Evolutionary conservation across 306 rosid genomes (phyloP).

Genomic region (Clitoria ternatea): DNA sequence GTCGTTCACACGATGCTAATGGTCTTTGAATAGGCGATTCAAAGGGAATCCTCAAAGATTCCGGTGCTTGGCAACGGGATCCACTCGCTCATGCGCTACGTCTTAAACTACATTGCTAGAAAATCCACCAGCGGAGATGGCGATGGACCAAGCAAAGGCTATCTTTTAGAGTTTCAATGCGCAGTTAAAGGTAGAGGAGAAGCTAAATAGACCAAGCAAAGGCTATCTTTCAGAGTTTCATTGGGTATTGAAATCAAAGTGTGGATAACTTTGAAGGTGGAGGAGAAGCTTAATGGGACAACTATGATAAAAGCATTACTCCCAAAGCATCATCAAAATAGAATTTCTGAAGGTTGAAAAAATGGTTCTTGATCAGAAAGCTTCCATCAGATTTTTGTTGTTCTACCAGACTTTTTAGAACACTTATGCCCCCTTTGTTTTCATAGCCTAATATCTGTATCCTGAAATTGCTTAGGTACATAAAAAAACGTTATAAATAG

Average conservation of each 20-base stretch:
- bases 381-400: no score
- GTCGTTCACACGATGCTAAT: slow-evolving; percentile 42
- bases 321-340: no score
- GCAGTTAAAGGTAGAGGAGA: slow-evolving; percentile 47
- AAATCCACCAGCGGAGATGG: slow-evolving; percentile 49
- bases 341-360: no score
- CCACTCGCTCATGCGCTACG: slow-evolving; percentile 95
- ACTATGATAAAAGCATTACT: no score
- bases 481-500: no score
- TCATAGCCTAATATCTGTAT: no score
- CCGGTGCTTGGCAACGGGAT: slow-evolving; percentile 64
- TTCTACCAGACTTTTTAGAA: no score
- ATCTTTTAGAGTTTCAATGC: slow-evolving; percentile 36
- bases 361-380: no score
- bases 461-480: no score
- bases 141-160: slow-evolving; percentile 42
- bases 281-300: no score
- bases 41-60: slow-evolving; percentile 56
- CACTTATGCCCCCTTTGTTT: no score
- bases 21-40: slow-evolving; percentile 68
- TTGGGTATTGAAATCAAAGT: slow-evolving; percentile 65
- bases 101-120: slow-evolving; percentile 75
- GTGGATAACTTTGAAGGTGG: slow-evolving; percentile 41
- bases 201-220: no score
- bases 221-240: slow-evolving; percentile 44